Evolutionary conservation across 768 basidiomycete genomes (phyloP).

Genomic region (Boletus pseudo-olivaceus): DNA sequence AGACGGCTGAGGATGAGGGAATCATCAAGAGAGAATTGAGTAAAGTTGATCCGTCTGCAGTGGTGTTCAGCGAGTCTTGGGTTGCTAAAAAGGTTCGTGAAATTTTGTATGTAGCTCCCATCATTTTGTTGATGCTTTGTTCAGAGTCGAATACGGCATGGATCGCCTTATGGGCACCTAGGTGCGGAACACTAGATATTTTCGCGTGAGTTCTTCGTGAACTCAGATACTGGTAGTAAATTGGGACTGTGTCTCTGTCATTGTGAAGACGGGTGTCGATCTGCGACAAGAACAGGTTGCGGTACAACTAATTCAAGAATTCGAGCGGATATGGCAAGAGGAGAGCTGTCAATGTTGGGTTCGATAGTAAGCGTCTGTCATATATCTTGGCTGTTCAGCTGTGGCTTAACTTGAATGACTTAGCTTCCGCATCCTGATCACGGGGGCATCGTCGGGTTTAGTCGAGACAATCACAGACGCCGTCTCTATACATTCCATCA

Average conservation of each 20-base stretch:
- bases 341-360: constrained; percentile 93
- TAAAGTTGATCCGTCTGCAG: constrained; percentile 93
- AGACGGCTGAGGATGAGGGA: constrained; percentile 84
- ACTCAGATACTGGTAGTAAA: constrained; percentile 42
- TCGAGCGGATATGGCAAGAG: constrained; percentile 92
- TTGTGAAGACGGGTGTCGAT: constrained; percentile 97
- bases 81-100: constrained; percentile 76
- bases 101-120: background rate
- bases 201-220: constrained; percentile 1
- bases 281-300: constrained; percentile 96
- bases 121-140: constrained; percentile 5
- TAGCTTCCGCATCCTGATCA: constrained; percentile 95
- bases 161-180: constrained; percentile 94
- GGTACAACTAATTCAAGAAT: constrained; percentile 90
- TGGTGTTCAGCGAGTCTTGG: constrained; percentile 96
- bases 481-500: constrained; percentile 98
- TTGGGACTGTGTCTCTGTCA: constrained; percentile 93
- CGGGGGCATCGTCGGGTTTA: constrained; percentile 86
- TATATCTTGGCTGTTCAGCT: background rate
- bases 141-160: constrained; percentile 81
- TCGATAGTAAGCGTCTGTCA: constrained; percentile 61
- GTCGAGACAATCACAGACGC: constrained; percentile 99
- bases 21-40: constrained; percentile 92
- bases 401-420: background rate
- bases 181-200: constrained; percentile 41